Evolutionary conservation across 495 filamentous ascomycete genomes (phyloP), one percentile per base, ranked within the genome.

Genomic region (Trichoderma gamsii): DNA sequence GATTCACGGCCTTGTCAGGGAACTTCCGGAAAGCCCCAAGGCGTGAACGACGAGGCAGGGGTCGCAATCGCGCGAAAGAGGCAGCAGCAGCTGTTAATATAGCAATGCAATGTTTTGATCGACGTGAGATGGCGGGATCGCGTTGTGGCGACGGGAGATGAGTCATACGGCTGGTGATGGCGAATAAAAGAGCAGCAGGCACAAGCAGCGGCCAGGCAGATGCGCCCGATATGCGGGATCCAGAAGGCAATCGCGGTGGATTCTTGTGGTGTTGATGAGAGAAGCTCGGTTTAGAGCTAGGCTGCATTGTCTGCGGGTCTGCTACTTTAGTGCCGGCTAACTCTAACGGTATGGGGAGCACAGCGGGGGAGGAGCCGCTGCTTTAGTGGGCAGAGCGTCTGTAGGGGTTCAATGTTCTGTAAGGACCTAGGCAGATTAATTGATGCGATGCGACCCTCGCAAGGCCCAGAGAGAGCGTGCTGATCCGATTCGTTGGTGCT

Each of bases 51-150:
- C 56, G 56, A 32, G 56, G 27, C 56, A 4, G 56, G 25, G 56
- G n/a, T 52, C 8, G 27, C 56, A 61, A 61, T 61, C 23, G 56
- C 56, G 56, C 56, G 56, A 61, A 32, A 32, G 56, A 61, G 56
- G 56, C 56, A 32, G 56, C 56, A 61, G 27, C 25, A 13, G 56
- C 27, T 61, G 13, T 13, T 61, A 32, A 35, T 29, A 61, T 38
- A 38, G 35, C 5, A 25, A 23, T 56, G 51, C 51, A 9, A 38
- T 38, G 35, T 61, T 11, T 61, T 12, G 56, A 52, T 32, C 5
- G 56, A 32, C 56, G 56, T 61, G 56, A 61, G 29, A 29, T 61
- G 23, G 49, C 56, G 56, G 23, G 56, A 29, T 61, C 56, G 56
- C 56, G 56, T 61, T 21, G 13, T n/a, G 44, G 27, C 56, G 56